phyloP scores from a whole-genome alignment of 495 filamentous ascomycete species.

The Tuber melanosporum region DNA sequence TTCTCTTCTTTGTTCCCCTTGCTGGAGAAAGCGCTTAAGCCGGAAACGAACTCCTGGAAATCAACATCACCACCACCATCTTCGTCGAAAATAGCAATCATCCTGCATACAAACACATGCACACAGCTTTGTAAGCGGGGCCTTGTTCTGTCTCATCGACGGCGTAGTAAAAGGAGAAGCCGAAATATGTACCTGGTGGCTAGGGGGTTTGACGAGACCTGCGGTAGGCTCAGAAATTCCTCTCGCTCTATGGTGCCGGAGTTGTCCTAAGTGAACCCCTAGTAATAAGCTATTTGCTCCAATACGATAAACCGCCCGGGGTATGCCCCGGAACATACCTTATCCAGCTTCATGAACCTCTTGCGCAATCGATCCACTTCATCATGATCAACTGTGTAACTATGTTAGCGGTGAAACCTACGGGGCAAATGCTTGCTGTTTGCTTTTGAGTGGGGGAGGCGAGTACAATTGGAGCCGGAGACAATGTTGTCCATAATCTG shows the following conservation, averaged over 20 bases:
- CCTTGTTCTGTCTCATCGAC: conserved; percentile 5
- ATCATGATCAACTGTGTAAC: conserved; percentile 75
- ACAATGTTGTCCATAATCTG: conserved; percentile 92
- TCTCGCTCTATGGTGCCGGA: conserved; percentile 98
- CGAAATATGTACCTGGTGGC: conserved; percentile 64
- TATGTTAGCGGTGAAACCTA: conserved; percentile 16
- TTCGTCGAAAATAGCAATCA: conserved; percentile 99
- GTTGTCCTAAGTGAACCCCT: conserved; percentile 62
- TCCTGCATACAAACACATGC: conserved; percentile 49
- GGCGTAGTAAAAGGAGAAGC: neutral
- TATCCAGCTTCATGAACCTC: conserved; percentile 98
- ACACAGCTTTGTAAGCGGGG: conserved; percentile 18
- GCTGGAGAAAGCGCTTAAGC: conserved; percentile 87
- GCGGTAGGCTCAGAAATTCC: conserved; percentile 92
- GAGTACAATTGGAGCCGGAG: conserved; percentile 87
- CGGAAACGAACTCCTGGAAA: conserved; percentile 98
- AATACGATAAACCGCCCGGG: conserved; percentile 2
- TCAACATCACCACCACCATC: conserved; percentile 97
- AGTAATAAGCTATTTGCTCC: conserved; percentile 22
- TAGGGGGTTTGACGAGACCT: conserved; percentile 95
- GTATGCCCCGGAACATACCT: conserved; percentile 52
- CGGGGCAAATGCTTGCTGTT: neutral
- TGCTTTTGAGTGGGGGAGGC: conserved; percentile 14
- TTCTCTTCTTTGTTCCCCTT: conserved; percentile 99
- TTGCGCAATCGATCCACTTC: conserved; percentile 93